Evolutionary conservation across 2,329 filamentous ascomycete genomes (phyloP).

Genomic region (Corniculantispora saksenae): DNA sequence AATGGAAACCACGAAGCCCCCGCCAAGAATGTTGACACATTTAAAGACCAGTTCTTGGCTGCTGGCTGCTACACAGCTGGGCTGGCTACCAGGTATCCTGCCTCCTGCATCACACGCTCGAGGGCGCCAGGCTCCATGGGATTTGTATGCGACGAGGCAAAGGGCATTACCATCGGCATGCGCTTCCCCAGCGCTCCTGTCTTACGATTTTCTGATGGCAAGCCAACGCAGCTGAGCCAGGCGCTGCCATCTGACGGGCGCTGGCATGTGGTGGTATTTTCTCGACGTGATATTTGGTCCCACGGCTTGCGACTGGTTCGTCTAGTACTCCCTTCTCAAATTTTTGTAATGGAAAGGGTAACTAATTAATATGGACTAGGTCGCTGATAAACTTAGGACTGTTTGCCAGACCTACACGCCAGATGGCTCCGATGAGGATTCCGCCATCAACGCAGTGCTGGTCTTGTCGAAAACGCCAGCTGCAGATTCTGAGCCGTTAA

Average conservation of each 20-base stretch:
- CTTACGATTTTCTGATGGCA: conserved; percentile 61
- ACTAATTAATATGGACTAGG: neutral
- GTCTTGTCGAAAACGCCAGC: conserved; percentile 35
- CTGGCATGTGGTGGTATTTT: conserved; percentile 57
- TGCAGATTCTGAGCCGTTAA: too few relatives aligned
- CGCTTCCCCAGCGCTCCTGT: conserved; percentile 60
- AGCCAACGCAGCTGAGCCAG: conserved; percentile 53
- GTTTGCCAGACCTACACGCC: conserved; percentile 45
- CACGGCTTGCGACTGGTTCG: conserved; percentile 30
- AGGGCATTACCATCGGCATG: conserved; percentile 51
- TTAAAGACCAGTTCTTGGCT: neutral
- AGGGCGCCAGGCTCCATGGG: conserved; percentile 37
- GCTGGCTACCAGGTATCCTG: conserved; percentile 55
- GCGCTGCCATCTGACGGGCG: conserved; percentile 47
- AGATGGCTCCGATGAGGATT: conserved; percentile 46
- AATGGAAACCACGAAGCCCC: neutral
- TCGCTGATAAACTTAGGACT: neutral
- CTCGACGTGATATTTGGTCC: conserved; percentile 50
- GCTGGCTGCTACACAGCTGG: conserved; percentile 62
- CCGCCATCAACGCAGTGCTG: conserved; percentile 54
- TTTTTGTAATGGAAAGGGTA: neutral
- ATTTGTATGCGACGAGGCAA: conserved; percentile 23
- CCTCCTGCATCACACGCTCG: conserved; percentile 44
- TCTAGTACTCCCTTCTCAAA: conserved; percentile 37
- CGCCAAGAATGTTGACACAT: too few relatives aligned